Conservation (phyloP, 1,139 yeast species). For the Yamadazyma atmosphaerica region DNA sequence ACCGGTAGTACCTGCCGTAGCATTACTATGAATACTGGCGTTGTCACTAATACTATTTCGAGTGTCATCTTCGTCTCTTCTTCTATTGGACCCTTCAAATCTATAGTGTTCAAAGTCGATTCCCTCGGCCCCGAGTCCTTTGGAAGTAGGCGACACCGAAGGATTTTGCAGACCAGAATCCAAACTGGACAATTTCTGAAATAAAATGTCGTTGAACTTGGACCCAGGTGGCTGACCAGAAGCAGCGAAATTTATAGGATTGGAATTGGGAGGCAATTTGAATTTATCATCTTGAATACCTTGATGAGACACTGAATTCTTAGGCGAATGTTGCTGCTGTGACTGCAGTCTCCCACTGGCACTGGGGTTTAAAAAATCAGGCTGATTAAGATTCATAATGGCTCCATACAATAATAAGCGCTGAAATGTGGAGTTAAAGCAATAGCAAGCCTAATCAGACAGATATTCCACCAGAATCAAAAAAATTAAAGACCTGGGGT, state of each 20-base stretch:
- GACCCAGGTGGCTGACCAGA: constrained; percentile 5
- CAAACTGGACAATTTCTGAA: constrained; percentile 28
- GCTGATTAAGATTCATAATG: constrained; percentile 37
- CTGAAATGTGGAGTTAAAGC: not conserved
- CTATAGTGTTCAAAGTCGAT: constrained; percentile 1
- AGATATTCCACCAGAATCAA: no score
- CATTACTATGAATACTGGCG: constrained; percentile 6
- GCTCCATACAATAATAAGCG: not conserved
- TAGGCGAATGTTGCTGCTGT: no score
- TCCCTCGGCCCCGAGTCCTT: not conserved
- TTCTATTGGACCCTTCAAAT: not conserved
- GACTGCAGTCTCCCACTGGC: not conserved
- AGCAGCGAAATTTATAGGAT: constrained; percentile 2
- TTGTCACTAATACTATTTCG: constrained; percentile 1
- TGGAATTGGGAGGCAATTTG: constrained; percentile 16
- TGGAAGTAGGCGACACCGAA: constrained; percentile 8
- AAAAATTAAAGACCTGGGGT: no score
- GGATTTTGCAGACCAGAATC: constrained; percentile 14
- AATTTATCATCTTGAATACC: constrained; percentile 9
- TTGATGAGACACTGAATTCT: no score
- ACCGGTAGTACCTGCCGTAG: constrained; percentile 5
- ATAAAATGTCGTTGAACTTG: constrained; percentile 28
- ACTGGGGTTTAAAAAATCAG: constrained; percentile 31
- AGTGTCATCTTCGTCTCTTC: constrained; percentile 2
- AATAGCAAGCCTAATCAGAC: no score